Evolutionary conservation across 1,139 yeast species (phyloP).

Genomic region (Geotrichum restrictum): DNA sequence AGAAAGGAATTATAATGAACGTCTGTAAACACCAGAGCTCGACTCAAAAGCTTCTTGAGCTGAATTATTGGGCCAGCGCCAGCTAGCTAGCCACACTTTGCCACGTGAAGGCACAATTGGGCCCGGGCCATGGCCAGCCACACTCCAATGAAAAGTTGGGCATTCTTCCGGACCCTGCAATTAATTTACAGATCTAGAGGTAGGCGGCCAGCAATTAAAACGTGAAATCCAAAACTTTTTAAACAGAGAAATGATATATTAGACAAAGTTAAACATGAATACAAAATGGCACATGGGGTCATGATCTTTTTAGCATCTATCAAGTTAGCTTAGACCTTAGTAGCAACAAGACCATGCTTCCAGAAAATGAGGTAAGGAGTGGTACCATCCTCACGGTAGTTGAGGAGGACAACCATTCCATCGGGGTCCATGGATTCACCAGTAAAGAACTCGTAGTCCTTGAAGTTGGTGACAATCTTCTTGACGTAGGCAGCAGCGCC

Average conservation of each 20-base stretch:
- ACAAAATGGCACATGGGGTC: not conserved
- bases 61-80: no score
- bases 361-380: conserved; percentile 97
- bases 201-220: no score
- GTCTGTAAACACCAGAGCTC: no score
- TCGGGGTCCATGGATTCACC: conserved; percentile 99
- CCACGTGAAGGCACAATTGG: no score
- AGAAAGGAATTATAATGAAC: no score
- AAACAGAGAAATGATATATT: conserved; percentile 3
- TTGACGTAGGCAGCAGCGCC: conserved; percentile 94
- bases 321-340: conserved; percentile 64
- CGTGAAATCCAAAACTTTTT: no score
- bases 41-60: no score
- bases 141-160: no score
- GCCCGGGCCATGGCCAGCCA: no score
- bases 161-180: no score
- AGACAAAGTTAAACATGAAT: conserved; percentile 4
- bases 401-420: conserved; percentile 93
- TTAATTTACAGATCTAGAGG: no score
- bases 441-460: conserved; percentile 98
- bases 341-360: conserved; percentile 93
- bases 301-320: not conserved
- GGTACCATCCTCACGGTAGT: conserved; percentile 99
- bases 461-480: conserved; percentile 91
- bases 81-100: no score